These are phyloP conservation scores for Panicum virgatum DNA, from an alignment of 202 grass and related monocot species.

Conservation along the genomic window DNA sequence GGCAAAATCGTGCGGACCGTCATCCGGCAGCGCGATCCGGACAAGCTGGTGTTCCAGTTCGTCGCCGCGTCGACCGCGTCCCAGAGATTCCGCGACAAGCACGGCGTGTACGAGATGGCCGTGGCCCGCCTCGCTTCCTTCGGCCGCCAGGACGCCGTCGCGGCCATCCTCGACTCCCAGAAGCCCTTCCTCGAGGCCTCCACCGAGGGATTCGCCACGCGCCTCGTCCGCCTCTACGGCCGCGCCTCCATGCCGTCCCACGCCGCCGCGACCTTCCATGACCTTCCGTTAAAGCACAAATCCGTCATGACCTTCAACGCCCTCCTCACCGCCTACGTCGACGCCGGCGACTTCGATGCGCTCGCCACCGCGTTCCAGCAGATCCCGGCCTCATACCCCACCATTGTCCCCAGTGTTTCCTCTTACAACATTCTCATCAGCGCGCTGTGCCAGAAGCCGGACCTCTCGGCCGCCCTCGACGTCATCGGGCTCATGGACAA, in stretches of 20 bases:
- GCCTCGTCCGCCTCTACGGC: conserved; percentile 67
- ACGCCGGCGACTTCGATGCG: conserved; percentile 10
- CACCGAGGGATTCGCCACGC: conserved; percentile 45
- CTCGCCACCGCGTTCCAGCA: conserved; percentile 38
- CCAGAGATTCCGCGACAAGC: conserved; percentile 48
- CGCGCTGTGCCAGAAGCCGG: conserved; percentile 41
- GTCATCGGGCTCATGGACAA: conserved; percentile 56
- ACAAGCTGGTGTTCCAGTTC: conserved; percentile 63
- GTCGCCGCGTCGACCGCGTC: conserved; percentile 34
- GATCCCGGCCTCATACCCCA: conserved; percentile 44
- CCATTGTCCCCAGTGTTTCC: conserved; percentile 32
- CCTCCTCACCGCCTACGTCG: conserved; percentile 35
- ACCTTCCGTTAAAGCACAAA: conserved; percentile 38
- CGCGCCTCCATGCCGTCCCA: conserved; percentile 61
- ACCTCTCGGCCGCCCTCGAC: conserved; percentile 53
- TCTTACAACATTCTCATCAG: conserved; percentile 72
- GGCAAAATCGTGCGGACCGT: neutral
- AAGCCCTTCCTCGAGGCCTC: conserved; percentile 53
- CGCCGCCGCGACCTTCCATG: conserved; percentile 41
- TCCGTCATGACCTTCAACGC: conserved; percentile 52
- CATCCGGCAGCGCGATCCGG: conserved; percentile 46
- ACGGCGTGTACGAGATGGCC: conserved; percentile 55
- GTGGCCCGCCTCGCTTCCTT: conserved; percentile 45
- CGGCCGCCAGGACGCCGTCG: conserved; percentile 45
- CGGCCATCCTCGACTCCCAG: conserved; percentile 57